Percentiles rank a stretch among this genome's conserved stretches.
These are phyloP conservation scores for Setomelanomma holmii DNA, from an alignment of 2,329 filamentous ascomycete genomes.

Conservation along the genomic window DNA sequence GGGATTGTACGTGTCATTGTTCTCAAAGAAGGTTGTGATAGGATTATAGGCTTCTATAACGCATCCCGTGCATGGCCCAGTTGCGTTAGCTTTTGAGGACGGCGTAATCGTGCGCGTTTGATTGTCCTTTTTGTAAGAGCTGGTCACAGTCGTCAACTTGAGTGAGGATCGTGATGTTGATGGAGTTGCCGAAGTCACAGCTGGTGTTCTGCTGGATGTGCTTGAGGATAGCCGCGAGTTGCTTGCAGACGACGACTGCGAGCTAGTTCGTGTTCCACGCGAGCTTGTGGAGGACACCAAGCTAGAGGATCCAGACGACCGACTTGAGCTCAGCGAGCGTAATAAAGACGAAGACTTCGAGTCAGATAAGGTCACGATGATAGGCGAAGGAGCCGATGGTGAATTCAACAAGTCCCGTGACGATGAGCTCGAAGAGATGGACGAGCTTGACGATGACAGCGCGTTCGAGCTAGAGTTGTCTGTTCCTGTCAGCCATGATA, in stretches of 20 bases:
- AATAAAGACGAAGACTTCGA: neutral
- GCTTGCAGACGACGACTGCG: neutral
- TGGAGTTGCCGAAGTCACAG: neutral
- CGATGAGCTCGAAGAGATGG: constrained; percentile 4
- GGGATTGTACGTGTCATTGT: constrained; percentile 4
- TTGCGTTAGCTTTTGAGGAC: constrained; percentile 1
- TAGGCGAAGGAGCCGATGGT: constrained; percentile 3
- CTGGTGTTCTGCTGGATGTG: neutral
- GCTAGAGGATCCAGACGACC: neutral
- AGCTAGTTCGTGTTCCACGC: neutral
- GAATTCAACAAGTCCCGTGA: constrained; percentile 1
- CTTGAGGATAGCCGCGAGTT: neutral
- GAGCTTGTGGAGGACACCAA: neutral
- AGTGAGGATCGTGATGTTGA: neutral
- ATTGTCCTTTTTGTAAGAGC: neutral
- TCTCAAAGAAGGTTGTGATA: constrained; percentile 26
- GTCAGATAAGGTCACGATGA: neutral
- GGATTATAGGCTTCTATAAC: constrained; percentile 33
- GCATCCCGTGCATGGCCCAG: constrained; percentile 40
- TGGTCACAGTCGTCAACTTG: neutral
- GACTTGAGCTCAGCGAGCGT: neutral
- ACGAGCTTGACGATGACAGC: constrained; percentile 4
- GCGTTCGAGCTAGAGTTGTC: constrained; percentile 10
- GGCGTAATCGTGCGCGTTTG: neutral
- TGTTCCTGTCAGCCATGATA: constrained; percentile 5